These are phyloP conservation scores for Borovskyia barvae DNA, from an alignment of 208 protist genomes.

Conservation along the genomic window DNA sequence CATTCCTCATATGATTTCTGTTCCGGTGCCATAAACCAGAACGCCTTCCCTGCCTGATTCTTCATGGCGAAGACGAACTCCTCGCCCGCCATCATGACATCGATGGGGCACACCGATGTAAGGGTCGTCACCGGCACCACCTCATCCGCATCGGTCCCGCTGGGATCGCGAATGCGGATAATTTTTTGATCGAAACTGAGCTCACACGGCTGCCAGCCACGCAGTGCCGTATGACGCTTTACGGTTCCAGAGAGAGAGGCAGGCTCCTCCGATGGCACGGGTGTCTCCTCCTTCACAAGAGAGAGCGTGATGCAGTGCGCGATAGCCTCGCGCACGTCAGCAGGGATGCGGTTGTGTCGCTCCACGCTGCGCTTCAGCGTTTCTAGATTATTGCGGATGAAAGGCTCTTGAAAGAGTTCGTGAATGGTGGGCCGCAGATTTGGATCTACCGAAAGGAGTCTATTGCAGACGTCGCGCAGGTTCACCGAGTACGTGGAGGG, in stretches of 20 bases:
- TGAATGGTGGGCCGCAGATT: constrained; percentile 56
- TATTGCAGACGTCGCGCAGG: constrained; percentile 51
- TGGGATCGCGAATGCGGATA: constrained; percentile 40
- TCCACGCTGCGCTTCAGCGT: constrained; percentile 78
- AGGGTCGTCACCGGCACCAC: constrained; percentile 47
- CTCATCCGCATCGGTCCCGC: constrained; percentile 41
- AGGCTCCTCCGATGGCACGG: constrained; percentile 18
- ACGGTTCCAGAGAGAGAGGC: constrained; percentile 41
- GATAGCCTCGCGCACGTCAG: constrained; percentile 58
- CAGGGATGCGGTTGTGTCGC: constrained; percentile 64
- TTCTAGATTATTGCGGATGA: constrained; percentile 56
- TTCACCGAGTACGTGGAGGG: constrained; percentile 43
- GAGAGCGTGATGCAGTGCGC: constrained; percentile 54
- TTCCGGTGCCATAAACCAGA: constrained; percentile 69
- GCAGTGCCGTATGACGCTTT: constrained; percentile 68
- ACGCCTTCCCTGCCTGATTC: constrained; percentile 79
- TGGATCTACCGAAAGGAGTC: constrained; percentile 62
- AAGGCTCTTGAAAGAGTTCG: constrained; percentile 66
- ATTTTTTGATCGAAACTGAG: constrained; percentile 47
- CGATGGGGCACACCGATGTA: constrained; percentile 85
- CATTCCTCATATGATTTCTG: constrained; percentile 55
- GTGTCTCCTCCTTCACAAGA: constrained; percentile 36
- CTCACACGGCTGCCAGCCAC: constrained; percentile 80
- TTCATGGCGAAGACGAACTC: constrained; percentile 84
- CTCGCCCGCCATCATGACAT: constrained; percentile 65